Base-by-base conservation (phyloP, 2,329 filamentous ascomycete genomes). In the Ophiosphaerella narmari region DNA sequence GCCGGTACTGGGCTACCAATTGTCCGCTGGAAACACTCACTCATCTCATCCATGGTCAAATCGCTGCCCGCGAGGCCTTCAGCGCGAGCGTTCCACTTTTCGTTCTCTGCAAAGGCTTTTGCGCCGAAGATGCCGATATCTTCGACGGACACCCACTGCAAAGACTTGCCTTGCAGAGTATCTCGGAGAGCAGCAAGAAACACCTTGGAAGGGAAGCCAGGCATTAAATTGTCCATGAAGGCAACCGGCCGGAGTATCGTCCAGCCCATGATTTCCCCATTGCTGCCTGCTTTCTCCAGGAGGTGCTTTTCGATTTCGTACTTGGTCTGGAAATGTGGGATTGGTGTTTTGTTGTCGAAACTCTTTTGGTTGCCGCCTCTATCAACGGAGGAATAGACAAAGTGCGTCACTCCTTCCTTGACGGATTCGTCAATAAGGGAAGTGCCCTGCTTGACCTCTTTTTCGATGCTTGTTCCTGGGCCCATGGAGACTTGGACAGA, bases 311-410 rank as follows among this genome's bases (percentile, higher is more conserved):
- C 86, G 59, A 88, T 84, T 9, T 78, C 68, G 58, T 83, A 78
- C 66, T 89, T 89, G 59, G 70, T 77, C 50, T 77, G 77, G 66
- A 89, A 89, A 67, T 89, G 85, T 0, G 83, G 82, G 39, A 88
- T 77, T 0, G 68, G 64, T 12, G 72, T 74, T 24, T 59, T 50
- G 52, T 78, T 79, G 4, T 78, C 76, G 60, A 80, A 78, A 39
- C 77, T 80, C 5, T 76, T 77, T 2, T 72, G 70, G 34, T 82
- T 78, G 39, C 85, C 84, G 37, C 84, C 83, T 34, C 86, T 82
- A 55, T 88, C 86, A 23, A 87, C 83, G 44, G 79, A 83, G 26
- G 78, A 81, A 71, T 87, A 88, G 38, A 89, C 79, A 58, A 88
- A 86, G 62, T 84, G 80, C 50, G 78, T 74, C 34, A 88, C 81